Conservation (phyloP, 1,284 basidiomycete species). For the Chondrostereum purpureum region DNA sequence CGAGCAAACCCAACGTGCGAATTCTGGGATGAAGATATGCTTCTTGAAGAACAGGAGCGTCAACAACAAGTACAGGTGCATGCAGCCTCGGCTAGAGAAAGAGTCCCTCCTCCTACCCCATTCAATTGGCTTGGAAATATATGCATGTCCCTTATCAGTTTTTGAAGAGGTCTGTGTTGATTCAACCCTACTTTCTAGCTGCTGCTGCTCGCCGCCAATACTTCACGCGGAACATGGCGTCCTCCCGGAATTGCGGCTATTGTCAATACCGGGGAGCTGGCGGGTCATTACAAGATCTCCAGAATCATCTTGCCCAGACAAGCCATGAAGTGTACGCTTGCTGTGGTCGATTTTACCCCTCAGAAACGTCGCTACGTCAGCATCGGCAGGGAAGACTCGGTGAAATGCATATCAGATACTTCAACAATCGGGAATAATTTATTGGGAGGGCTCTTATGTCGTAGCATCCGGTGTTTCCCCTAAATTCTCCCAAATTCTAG, state of each 20-base stretch:
- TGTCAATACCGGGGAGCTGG: constrained; percentile 23
- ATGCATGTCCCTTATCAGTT: constrained; percentile 20
- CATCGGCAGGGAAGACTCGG: neutral
- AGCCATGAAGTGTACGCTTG: constrained; percentile 31
- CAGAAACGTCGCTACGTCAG: neutral
- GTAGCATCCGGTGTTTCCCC: too few relatives aligned
- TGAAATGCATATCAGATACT: neutral
- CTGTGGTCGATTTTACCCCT: constrained; percentile 30
- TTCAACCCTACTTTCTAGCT: neutral
- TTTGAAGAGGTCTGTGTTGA: neutral
- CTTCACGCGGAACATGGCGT: constrained; percentile 31
- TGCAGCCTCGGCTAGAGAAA: constrained; percentile 6
- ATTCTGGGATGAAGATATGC: constrained; percentile 34
- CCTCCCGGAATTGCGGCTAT: constrained; percentile 28
- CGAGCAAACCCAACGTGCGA: constrained; percentile 29
- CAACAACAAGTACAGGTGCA: constrained; percentile 13
- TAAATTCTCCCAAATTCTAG: too few relatives aligned
- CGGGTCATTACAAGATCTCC: constrained; percentile 28
- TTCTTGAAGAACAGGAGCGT: constrained; percentile 30
- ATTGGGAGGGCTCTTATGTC: too few relatives aligned
- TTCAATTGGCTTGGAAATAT: constrained; percentile 26
- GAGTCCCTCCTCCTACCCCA: constrained; percentile 5
- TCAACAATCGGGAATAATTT: too few relatives aligned
- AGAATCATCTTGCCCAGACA: constrained; percentile 28
- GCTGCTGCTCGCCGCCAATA: constrained; percentile 23